Evolutionary conservation across 768 basidiomycete species (phyloP).

Genomic region (Tylopilus intermedius): DNA sequence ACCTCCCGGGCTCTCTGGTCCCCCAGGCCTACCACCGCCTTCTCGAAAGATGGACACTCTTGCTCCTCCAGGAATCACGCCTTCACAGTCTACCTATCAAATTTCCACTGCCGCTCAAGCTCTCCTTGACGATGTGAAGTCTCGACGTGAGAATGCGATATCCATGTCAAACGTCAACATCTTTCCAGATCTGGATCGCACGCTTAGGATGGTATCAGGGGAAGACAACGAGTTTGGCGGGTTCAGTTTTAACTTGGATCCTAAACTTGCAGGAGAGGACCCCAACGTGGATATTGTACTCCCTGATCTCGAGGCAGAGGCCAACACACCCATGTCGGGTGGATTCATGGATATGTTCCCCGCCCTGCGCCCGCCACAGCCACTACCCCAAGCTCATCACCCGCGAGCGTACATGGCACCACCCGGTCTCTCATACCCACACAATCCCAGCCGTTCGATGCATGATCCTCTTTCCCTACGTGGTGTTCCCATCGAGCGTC

Average conservation of each 20-base stretch:
- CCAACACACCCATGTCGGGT: slow-evolving; percentile 56
- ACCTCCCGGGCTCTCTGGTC: slow-evolving; percentile 62
- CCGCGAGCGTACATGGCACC: slow-evolving; percentile 40
- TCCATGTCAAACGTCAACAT: slow-evolving; percentile 46
- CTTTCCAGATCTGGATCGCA: slow-evolving; percentile 88
- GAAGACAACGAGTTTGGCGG: slow-evolving; percentile 58
- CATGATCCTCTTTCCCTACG: slow-evolving; percentile 49
- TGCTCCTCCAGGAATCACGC: slow-evolving; percentile 40
- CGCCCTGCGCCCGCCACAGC: slow-evolving; percentile 40
- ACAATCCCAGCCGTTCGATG: slow-evolving; percentile 44
- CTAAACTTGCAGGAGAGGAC: slow-evolving; percentile 54
- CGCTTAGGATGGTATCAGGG: slow-evolving; percentile 64
- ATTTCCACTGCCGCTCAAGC: slow-evolving; percentile 84
- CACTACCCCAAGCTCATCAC: slow-evolving; percentile 18
- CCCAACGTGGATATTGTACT: slow-evolving; percentile 39
- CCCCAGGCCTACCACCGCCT: slow-evolving; percentile 42
- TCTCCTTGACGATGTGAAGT: slow-evolving; percentile 77
- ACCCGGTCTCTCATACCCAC: slow-evolving; percentile 50
- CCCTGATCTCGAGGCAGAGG: slow-evolving; percentile 43
- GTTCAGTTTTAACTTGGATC: slow-evolving; percentile 86
- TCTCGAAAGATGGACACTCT: slow-evolving; percentile 48
- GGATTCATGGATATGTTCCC: slow-evolving; percentile 71
- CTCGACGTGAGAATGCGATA: slow-evolving; percentile 57
- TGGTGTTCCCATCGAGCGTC: slow-evolving; percentile 41
- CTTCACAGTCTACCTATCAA: slow-evolving; percentile 60